Conservation (phyloP, 768 basidiomycete genomes). For the Leccinellum rugosiceps region DNA sequence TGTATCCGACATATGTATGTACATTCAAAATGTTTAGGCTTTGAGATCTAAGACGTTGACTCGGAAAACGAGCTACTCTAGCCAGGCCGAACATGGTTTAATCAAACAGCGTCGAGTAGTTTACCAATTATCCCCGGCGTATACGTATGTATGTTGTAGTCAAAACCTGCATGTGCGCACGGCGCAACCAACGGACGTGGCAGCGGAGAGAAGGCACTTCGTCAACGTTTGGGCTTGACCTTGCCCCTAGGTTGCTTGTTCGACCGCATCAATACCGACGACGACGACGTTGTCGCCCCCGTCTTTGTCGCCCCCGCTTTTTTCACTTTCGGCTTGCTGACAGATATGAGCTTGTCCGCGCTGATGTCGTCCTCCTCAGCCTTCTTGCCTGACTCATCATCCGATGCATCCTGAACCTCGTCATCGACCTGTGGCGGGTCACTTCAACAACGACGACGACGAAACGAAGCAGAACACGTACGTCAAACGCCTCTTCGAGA, state of each 20-base stretch:
- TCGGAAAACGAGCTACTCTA: no score
- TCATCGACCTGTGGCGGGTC: constrained; percentile 41
- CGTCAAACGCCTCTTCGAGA: constrained; percentile 88
- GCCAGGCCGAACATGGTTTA: no score
- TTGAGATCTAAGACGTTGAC: no score
- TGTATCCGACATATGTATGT: no score
- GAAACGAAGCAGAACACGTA: constrained; percentile 33
- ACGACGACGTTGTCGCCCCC: background rate
- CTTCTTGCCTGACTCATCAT: constrained; percentile 41
- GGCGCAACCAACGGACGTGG: no score
- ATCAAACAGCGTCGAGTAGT: no score
- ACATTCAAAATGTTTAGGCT: no score
- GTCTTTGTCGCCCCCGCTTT: background rate
- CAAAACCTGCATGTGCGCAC: no score
- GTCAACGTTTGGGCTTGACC: constrained; percentile 17
- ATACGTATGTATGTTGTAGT: no score
- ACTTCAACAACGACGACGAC: background rate
- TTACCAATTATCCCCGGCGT: no score
- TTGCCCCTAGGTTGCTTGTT: constrained; percentile 20
- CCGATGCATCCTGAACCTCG: constrained; percentile 42
- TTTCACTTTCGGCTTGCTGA: constrained; percentile 42
- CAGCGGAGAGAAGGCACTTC: no score
- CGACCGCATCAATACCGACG: background rate
- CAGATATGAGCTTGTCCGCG: constrained; percentile 60
- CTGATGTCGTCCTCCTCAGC: constrained; percentile 39